These are phyloP conservation scores for Ceratocystis cubensis DNA, from an alignment of 2,329 filamentous ascomycete genomes.

Conservation along the genomic window DNA sequence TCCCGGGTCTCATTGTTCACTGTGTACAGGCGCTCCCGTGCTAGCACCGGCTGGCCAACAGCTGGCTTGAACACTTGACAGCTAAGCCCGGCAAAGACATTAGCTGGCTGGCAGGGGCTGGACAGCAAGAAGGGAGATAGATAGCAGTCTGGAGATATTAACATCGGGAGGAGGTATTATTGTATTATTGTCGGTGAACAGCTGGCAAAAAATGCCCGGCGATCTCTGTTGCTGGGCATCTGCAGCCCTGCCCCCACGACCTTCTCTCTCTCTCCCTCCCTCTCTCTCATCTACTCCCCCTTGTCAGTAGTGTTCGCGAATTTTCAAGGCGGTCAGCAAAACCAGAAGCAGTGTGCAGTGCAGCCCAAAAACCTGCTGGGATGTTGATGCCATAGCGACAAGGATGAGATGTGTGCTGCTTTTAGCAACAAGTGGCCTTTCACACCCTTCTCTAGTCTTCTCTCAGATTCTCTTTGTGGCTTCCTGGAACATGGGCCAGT, in stretches of 20 bases:
- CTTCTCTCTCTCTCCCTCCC: too few relatives aligned
- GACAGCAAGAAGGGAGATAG: neutral
- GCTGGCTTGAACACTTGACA: neutral
- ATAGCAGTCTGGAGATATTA: neutral
- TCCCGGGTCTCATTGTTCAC: neutral
- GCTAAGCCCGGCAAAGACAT: neutral
- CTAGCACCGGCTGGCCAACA: neutral
- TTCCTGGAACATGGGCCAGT: neutral
- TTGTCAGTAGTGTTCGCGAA: neutral
- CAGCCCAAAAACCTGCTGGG: neutral
- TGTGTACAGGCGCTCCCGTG: neutral
- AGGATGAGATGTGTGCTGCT: neutral
- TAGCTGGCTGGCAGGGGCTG: too few relatives aligned
- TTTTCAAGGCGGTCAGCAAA: neutral
- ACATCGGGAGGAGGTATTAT: neutral
- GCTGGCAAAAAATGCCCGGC: neutral
- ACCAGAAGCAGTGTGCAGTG: neutral
- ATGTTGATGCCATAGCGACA: neutral
- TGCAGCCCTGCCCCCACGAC: neutral
- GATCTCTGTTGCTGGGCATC: neutral
- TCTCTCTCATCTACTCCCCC: neutral
- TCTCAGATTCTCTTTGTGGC: neutral
- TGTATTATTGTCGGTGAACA: neutral
- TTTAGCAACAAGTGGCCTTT: conserved; percentile 7
- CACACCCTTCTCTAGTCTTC: neutral